These are phyloP conservation scores for Russula foetens DNA, from an alignment of 768 basidiomycete species.

Conservation along the genomic window DNA sequence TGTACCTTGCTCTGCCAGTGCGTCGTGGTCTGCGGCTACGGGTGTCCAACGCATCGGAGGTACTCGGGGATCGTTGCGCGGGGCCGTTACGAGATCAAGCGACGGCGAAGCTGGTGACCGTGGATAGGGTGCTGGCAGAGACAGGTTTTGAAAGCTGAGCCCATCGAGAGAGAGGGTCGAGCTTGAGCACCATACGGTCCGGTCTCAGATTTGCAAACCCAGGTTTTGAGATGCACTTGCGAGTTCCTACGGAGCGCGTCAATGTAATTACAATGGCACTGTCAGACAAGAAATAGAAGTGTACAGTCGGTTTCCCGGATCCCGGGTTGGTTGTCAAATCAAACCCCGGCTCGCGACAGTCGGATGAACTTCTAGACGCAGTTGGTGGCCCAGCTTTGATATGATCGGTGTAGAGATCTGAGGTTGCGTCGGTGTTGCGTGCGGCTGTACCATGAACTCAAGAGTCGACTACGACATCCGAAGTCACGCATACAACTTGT, in stretches of 20 bases:
- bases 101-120: neutral
- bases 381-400: neutral
- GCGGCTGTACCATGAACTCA: neutral
- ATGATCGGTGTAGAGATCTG: conserved; percentile 5
- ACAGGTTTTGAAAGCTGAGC: neutral
- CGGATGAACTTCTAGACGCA: neutral
- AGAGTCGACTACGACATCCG: neutral
- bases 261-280: neutral
- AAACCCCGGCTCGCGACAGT: neutral
- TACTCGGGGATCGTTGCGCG: too few species aligned
- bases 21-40: too few species aligned
- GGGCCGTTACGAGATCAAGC: neutral
- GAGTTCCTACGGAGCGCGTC: neutral
- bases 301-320: neutral
- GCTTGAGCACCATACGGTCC: conserved; percentile 2
- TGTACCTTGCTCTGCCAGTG: neutral
- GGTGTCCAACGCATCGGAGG: neutral
- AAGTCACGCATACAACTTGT: neutral
- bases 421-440: neutral
- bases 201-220: neutral
- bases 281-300: neutral
- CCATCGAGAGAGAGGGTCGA: conserved; percentile 10
- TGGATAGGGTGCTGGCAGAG: neutral
- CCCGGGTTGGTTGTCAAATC: neutral
- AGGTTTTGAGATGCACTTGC: neutral